phyloP scores from a whole-genome alignment of 129 eudicot genomes.

The Escallonia herrerae region DNA sequence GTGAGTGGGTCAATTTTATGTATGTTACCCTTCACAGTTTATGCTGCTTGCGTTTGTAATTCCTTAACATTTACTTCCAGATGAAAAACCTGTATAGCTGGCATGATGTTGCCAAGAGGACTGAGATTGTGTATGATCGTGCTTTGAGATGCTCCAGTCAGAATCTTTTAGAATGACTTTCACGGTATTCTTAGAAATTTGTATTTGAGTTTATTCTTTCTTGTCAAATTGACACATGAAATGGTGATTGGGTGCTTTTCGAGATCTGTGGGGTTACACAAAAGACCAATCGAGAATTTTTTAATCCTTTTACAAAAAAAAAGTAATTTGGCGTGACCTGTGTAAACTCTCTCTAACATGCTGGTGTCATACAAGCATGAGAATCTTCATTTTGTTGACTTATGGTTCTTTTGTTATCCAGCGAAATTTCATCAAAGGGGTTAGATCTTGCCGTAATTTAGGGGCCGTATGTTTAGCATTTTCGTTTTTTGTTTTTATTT shows the following conservation, averaged over 20 bases:
- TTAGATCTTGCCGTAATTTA: too few relatives aligned
- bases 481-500: too few relatives aligned
- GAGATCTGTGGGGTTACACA: not conserved
- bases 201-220: constrained; percentile 6
- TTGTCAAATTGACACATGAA: not conserved
- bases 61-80: constrained; percentile 21
- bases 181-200: constrained; percentile 47
- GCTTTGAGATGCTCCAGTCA: constrained; percentile 84
- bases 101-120: constrained; percentile 95
- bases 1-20: constrained; percentile 27
- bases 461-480: too few relatives aligned
- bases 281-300: not conserved
- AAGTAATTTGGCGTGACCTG: not conserved
- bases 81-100: constrained; percentile 91
- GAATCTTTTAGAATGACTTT: constrained; percentile 72
- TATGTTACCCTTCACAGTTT: not conserved
- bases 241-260: not conserved
- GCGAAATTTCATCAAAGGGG: too few relatives aligned
- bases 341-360: too few relatives aligned
- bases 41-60: constrained; percentile 6
- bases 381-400: too few relatives aligned
- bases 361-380: too few relatives aligned
- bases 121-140: constrained; percentile 84
- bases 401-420: too few relatives aligned
- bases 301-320: not conserved